Evolutionary conservation across 192 early-diverging fungal genomes (phyloP).

Genomic region (Diversispora eburnea): DNA sequence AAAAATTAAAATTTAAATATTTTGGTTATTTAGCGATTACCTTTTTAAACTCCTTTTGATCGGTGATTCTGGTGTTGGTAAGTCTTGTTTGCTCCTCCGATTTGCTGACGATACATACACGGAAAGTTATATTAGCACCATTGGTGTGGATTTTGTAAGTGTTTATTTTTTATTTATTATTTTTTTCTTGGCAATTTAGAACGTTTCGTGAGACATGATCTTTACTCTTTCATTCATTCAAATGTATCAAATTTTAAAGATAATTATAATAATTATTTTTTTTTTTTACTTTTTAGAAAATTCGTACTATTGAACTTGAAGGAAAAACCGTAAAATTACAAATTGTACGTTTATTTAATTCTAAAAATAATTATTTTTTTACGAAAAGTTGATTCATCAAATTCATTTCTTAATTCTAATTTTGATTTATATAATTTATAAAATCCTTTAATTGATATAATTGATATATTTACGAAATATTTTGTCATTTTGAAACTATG

Average conservation of each 20-base stretch:
- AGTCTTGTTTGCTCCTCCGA: conserved; percentile 93
- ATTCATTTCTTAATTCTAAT: no score
- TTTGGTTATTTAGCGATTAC: conserved; percentile 75
- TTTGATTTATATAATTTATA: no score
- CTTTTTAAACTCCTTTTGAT: conserved; percentile 99
- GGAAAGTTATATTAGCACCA: conserved; percentile 97
- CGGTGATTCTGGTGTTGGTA: conserved; percentile 98
- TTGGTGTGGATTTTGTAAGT: conserved; percentile 97
- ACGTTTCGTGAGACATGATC: not conserved
- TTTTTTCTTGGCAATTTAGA: no score
- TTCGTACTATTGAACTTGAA: conserved; percentile 97
- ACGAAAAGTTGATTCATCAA: no score
- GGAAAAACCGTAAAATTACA: conserved; percentile 98
- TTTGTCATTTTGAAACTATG: not conserved
- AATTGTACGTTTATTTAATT: conserved; percentile 60
- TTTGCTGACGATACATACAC: conserved; percentile 99
- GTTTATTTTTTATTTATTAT: not conserved
- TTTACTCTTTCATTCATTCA: not conserved
- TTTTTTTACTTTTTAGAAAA: conserved; percentile 64
- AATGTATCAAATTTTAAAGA: no score
- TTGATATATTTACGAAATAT: not conserved
- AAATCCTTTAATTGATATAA: not conserved
- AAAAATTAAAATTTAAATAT: not conserved
- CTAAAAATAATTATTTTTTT: not conserved
- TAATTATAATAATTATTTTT: not conserved